These are phyloP conservation scores for Aspergillus caelatus DNA, from an alignment of 2,329 filamentous ascomycete genomes.

Conservation along the genomic window DNA sequence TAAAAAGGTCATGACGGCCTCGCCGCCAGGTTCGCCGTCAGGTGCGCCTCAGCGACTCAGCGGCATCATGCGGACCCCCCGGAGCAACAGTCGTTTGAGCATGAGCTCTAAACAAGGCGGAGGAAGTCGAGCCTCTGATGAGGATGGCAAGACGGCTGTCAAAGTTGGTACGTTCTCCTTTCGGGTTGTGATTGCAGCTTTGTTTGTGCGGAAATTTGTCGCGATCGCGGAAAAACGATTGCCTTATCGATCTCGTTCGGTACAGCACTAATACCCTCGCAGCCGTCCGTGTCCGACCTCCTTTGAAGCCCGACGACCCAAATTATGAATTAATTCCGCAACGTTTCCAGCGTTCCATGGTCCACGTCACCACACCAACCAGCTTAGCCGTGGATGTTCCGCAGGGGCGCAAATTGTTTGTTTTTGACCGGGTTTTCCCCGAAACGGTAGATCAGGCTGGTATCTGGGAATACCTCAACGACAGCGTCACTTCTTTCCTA, in stretches of 20 bases:
- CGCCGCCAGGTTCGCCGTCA: constrained; percentile 69
- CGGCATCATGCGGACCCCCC: constrained; percentile 73
- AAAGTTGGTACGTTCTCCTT: constrained; percentile 79
- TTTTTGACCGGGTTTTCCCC: constrained; percentile 93
- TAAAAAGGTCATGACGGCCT: constrained; percentile 61
- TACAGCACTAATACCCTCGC: constrained; percentile 23
- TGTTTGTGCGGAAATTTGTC: neutral
- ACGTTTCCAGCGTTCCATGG: constrained; percentile 89
- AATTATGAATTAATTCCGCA: constrained; percentile 95
- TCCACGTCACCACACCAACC: constrained; percentile 83
- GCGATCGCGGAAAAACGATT: constrained; percentile 9
- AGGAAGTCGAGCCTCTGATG: constrained; percentile 83
- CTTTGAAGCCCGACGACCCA: constrained; percentile 79
- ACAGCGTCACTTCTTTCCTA: constrained; percentile 86
- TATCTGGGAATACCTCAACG: constrained; percentile 89
- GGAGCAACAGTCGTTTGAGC: constrained; percentile 85
- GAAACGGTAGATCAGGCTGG: constrained; percentile 83
- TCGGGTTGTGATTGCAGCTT: neutral
- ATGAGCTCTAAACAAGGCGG: constrained; percentile 72
- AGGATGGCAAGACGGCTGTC: constrained; percentile 86
- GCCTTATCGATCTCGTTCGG: neutral
- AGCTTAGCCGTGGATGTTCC: constrained; percentile 86
- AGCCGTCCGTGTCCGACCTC: constrained; percentile 93
- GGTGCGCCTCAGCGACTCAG: constrained; percentile 70
- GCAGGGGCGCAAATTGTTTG: constrained; percentile 90